Conservation (phyloP, 2,329 filamentous ascomycete genomes). For the Arthroderma uncinatum region DNA sequence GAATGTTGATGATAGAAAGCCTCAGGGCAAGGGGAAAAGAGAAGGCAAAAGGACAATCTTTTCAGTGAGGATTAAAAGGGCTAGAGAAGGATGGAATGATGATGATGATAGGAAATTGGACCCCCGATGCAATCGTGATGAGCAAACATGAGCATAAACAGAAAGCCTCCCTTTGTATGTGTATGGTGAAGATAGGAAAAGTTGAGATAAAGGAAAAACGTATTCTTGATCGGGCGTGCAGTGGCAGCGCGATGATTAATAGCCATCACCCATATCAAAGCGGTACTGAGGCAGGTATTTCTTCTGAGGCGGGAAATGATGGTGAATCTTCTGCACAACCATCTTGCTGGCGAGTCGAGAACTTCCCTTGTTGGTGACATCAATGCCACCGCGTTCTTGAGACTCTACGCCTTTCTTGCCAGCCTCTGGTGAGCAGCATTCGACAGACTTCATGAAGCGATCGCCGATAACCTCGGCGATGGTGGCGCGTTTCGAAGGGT, state of each 20-base stretch:
- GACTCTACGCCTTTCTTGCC: slow-evolving; percentile 39
- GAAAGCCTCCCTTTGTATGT: neutral
- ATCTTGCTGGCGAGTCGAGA: slow-evolving; percentile 18
- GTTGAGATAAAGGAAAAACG: neutral
- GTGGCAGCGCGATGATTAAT: slow-evolving; percentile 8
- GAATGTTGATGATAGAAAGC: neutral
- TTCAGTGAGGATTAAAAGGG: neutral
- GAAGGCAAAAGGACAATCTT: neutral
- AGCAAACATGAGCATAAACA: neutral
- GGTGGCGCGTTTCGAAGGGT: slow-evolving; percentile 58
- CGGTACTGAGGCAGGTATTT: slow-evolving; percentile 20
- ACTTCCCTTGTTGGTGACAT: slow-evolving; percentile 20
- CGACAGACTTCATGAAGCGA: slow-evolving; percentile 61
- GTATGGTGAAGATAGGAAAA: neutral
- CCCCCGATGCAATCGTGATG: neutral
- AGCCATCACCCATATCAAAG: slow-evolving; percentile 23
- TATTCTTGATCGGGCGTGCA: no score
- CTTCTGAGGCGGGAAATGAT: slow-evolving; percentile 25
- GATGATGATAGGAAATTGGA: neutral
- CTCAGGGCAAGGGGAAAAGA: neutral
- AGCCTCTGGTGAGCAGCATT: slow-evolving; percentile 65
- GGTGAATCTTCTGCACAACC: slow-evolving; percentile 24
- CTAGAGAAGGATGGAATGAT: neutral
- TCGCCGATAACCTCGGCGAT: slow-evolving; percentile 59
- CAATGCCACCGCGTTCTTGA: slow-evolving; percentile 46